These are phyloP conservation scores for Aquilaria sinensis DNA, from an alignment of 345 rosid species.

Conservation along the genomic window DNA sequence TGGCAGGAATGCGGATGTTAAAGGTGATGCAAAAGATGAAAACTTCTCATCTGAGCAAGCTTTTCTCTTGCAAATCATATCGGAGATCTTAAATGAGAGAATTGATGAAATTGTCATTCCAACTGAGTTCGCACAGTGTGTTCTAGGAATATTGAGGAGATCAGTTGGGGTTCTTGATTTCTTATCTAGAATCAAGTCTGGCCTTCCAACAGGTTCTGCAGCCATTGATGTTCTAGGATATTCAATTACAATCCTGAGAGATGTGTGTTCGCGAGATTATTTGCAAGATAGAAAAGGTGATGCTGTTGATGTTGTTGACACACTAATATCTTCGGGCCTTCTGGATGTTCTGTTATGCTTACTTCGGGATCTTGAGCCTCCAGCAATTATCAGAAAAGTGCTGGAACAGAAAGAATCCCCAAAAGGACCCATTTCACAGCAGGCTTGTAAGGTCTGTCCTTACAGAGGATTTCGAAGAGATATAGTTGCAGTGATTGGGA, in stretches of 20 bases:
- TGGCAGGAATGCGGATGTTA: conserved; percentile 9
- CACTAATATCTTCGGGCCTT: conserved; percentile 46
- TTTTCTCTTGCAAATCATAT: conserved; percentile 45
- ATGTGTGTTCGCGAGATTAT: conserved; percentile 46
- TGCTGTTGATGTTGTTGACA: conserved; percentile 23
- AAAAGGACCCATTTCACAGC: conserved; percentile 14
- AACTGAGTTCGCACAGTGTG: conserved; percentile 20
- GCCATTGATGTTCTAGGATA: conserved; percentile 51
- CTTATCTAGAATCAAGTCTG: conserved; percentile 27
- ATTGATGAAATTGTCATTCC: conserved; percentile 34
- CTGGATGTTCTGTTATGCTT: conserved; percentile 36
- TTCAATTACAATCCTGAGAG: conserved; percentile 52
- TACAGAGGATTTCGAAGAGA: conserved; percentile 78
- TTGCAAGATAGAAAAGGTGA: conserved; percentile 18
- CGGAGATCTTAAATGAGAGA: conserved; percentile 53
- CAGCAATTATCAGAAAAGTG: conserved; percentile 49
- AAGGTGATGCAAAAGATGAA: conserved; percentile 3
- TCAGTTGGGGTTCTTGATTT: conserved; percentile 30
- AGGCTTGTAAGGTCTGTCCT: conserved; percentile 39
- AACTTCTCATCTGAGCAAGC: conserved; percentile 52
- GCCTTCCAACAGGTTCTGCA: conserved; percentile 58
- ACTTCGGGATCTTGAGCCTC: conserved; percentile 67
- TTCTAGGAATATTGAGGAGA: conserved; percentile 37
- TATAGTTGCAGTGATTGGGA: conserved; percentile 67
- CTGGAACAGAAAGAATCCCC: conserved; percentile 24